phyloP scores from a whole-genome alignment of 306 rosid species.

The Cotoneaster glaucophyllus region DNA sequence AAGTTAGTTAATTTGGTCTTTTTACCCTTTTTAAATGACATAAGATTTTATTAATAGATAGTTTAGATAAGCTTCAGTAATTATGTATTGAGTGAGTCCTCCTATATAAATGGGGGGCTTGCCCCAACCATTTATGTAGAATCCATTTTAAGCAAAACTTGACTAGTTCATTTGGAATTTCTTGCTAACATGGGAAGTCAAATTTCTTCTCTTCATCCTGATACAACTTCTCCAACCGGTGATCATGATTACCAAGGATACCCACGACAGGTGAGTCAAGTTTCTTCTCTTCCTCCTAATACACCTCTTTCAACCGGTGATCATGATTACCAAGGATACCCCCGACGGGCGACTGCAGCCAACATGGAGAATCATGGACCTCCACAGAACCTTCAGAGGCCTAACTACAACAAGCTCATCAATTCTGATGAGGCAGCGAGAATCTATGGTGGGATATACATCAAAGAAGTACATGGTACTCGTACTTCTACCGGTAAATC shows the following conservation, averaged over 20 bases:
- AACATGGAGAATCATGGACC: not conserved
- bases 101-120: not conserved
- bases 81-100: not conserved
- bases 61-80: not conserved
- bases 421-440: constrained; percentile 7
- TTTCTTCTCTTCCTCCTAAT: not conserved
- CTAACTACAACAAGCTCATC: not conserved
- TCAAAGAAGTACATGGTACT: not conserved
- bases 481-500: not conserved
- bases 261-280: not conserved
- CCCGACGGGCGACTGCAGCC: not conserved
- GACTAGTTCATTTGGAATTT: not conserved
- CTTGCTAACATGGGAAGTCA: not conserved
- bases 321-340: not conserved
- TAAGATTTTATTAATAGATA: no score
- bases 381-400: not conserved
- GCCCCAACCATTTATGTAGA: not conserved
- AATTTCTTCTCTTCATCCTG: not conserved
- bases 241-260: not conserved
- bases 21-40: no score
- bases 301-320: not conserved
- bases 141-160: not conserved
- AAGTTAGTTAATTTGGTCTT: no score
- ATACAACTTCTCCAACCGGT: not conserved
- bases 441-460: not conserved